Evolutionary conservation across 2,329 filamentous ascomycete species (phyloP), one percentile per base, ranked within the genome.

Genomic region (Sporothrix phasma): DNA sequence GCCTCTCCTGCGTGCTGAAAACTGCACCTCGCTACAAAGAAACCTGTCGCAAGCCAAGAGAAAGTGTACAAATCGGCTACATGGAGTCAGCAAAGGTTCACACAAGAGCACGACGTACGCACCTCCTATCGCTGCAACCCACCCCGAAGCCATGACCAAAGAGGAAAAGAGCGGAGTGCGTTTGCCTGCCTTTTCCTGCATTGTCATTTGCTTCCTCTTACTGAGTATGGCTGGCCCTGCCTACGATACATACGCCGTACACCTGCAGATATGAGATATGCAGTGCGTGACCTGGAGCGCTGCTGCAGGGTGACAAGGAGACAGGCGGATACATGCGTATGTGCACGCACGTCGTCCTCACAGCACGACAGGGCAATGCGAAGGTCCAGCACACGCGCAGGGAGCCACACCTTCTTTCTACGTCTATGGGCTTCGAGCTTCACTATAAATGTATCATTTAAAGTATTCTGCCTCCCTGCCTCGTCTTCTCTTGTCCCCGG

Each of bases 301-400:
- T 43, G 54, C 37, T 58, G 54, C 54, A 58, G 54, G 54, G 37
- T 37, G 37, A 58, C 53, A 39, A 58, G 24, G 29, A 26, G n/a
- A n/a, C n/a, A n/a, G n/a, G 8, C 19, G 51, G n/a, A 34, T 11
- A 31, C 26, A 31, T 31, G 31, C 29, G 22, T 31, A n/a, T 26
- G 17, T 13, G 13, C 46, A 29, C 46, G 24, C 47, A 31, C 47
- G 24, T 26, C 46, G 34, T 37, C 11, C 34, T 11, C 15, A 37
- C 34, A 37, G 19, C 43, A 19, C 8, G 5, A 29, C 46, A 29
- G 41, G 17, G 41, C 17, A 43, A 43, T n/a, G 41, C 47, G n/a
- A n/a, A n/a, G n/a, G n/a, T n/a, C 15, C 47, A 34, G 22, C 15
- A 11, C 26, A 34, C n/a, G n/a, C n/a, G n/a, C n/a, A n/a, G 7